Conservation (phyloP, 2,329 filamentous ascomycete species). For the Septoria petroselini region DNA sequence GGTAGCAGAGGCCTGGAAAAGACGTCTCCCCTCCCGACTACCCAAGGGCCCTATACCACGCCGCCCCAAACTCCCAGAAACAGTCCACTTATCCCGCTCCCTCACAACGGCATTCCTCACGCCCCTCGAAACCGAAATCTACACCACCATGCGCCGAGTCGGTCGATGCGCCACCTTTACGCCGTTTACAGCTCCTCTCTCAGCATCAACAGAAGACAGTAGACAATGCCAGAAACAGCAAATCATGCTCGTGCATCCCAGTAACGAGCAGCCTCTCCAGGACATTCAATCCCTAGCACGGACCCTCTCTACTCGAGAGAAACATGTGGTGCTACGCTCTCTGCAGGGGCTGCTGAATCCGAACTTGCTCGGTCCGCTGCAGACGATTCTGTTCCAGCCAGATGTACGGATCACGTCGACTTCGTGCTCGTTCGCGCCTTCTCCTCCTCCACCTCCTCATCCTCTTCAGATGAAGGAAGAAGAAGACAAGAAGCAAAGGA, state of each 20-base stretch:
- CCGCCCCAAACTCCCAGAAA: slow-evolving; percentile 4
- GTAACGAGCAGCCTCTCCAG: slow-evolving; percentile 3
- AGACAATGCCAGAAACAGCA: slow-evolving; percentile 1
- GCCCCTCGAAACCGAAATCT: slow-evolving; percentile 7
- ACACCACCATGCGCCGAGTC: slow-evolving; percentile 6
- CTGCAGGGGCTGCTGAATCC: background rate
- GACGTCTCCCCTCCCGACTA: background rate
- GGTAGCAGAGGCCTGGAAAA: background rate
- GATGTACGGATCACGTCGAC: slow-evolving; percentile 6
- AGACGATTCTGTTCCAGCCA: slow-evolving; percentile 1
- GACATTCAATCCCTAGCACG: background rate
- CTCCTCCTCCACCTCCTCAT: no score
- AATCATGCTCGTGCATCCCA: slow-evolving; percentile 11
- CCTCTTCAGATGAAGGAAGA: no score
- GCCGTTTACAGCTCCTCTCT: slow-evolving; percentile 1
- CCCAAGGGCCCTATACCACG: slow-evolving; percentile 6
- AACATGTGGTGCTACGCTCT: slow-evolving; percentile 1
- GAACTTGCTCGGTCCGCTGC: slow-evolving; percentile 2
- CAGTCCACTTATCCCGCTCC: background rate
- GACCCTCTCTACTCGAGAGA: slow-evolving; percentile 1
- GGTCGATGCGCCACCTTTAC: slow-evolving; percentile 14
- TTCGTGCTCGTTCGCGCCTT: slow-evolving; percentile 1
- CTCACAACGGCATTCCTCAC: slow-evolving; percentile 5
- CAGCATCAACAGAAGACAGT: no score
- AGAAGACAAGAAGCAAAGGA: background rate